Evolutionary conservation across 1,284 basidiomycete genomes (phyloP).

Genomic region (Pseudozyma sp.): DNA sequence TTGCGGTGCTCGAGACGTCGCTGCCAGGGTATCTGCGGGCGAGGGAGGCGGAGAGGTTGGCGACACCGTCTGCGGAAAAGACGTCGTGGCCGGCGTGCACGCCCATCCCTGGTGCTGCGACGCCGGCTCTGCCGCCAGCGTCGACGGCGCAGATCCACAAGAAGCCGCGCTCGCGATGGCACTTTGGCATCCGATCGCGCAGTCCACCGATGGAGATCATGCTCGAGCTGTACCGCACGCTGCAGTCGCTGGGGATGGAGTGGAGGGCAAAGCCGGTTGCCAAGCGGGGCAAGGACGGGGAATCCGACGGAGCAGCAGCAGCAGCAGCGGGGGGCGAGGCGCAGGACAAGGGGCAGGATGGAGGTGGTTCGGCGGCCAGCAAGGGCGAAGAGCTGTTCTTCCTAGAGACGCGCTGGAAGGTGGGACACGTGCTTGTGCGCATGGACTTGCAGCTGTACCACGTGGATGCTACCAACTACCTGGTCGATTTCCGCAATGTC

Average conservation of each 20-base stretch:
- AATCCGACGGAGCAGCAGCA: slow-evolving; percentile 39
- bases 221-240: slow-evolving; percentile 95
- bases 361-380: slow-evolving; percentile 69
- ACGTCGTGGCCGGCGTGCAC: slow-evolving; percentile 44
- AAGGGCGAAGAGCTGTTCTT: slow-evolving; percentile 80
- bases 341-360: slow-evolving; percentile 27
- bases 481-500: slow-evolving; percentile 98
- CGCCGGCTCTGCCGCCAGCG: slow-evolving; percentile 20
- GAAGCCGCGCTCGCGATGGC: slow-evolving; percentile 77
- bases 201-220: slow-evolving; percentile 99
- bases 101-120: slow-evolving; percentile 15
- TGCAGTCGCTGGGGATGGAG: slow-evolving; percentile 94
- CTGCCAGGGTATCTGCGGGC: slow-evolving; percentile 39
- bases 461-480: slow-evolving; percentile 93
- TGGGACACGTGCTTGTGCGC: slow-evolving; percentile 73
- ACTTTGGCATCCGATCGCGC: slow-evolving; percentile 94
- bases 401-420: slow-evolving; percentile 90
- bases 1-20: slow-evolving; percentile 61
- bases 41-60: slow-evolving; percentile 36
- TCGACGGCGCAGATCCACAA: slow-evolving; percentile 40
- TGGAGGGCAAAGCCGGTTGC: slow-evolving; percentile 74
- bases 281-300: slow-evolving; percentile 19
- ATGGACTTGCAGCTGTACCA: slow-evolving; percentile 98
- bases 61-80: slow-evolving; percentile 45
- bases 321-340: slow-evolving; percentile 37